Conservation (phyloP, 768 basidiomycete species). For the Hericium alpestre region DNA sequence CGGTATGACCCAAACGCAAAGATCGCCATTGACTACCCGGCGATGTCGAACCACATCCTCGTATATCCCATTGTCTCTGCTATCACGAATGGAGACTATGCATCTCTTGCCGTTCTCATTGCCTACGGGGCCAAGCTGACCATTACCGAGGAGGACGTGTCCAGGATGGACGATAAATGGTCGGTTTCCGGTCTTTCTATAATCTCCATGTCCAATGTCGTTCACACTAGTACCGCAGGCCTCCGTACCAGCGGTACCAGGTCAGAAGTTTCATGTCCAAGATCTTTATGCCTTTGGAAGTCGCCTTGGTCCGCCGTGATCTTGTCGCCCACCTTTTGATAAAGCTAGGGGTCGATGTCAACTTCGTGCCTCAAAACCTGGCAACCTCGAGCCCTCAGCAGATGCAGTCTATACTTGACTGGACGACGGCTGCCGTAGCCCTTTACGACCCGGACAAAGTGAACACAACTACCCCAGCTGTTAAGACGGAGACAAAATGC, state of each 20-base stretch:
- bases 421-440: conserved; percentile 1
- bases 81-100: conserved; percentile 15
- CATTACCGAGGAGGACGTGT: conserved; percentile 18
- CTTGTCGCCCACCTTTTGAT: conserved; percentile 20
- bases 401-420: conserved; percentile 15
- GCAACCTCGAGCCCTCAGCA: background rate
- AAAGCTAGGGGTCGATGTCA: conserved; percentile 18
- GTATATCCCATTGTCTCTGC: conserved; percentile 21
- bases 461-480: background rate
- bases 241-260: too few relatives aligned
- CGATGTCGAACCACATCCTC: conserved; percentile 1
- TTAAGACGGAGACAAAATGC: background rate
- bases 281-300: conserved; percentile 17
- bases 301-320: conserved; percentile 15
- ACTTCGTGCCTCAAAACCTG: conserved; percentile 2
- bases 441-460: background rate
- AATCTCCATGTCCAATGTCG: too few relatives aligned
- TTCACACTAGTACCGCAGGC: too few relatives aligned
- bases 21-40: conserved; percentile 19
- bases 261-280: background rate
- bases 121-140: conserved; percentile 20
- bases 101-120: conserved; percentile 19
- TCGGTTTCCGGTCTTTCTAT: too few relatives aligned
- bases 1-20: conserved; percentile 21
- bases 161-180: background rate